Conservation (phyloP, 805 yeast species). For the Priceomyces haplophilus region DNA sequence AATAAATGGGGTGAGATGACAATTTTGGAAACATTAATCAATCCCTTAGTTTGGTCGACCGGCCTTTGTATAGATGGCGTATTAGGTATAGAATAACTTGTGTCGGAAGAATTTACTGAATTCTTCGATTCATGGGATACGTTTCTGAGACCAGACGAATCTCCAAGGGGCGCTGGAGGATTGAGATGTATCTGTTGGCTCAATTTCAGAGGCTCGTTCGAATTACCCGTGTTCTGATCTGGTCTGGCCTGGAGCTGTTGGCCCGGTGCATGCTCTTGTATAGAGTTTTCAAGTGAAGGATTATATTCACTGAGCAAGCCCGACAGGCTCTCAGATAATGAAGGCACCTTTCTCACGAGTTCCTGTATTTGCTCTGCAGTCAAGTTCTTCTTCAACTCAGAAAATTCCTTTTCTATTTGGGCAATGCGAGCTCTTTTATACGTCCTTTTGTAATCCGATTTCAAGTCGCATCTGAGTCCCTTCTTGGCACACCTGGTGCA, state of each 20-base stretch:
- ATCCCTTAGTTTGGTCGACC: constrained; percentile 1
- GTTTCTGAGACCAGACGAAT: background rate
- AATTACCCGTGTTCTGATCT: background rate
- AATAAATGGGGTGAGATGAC: constrained; percentile 25
- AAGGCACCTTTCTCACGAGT: constrained; percentile 25
- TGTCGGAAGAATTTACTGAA: constrained; percentile 17
- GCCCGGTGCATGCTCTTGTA: background rate
- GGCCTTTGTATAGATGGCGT: constrained; percentile 26
- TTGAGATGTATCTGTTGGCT: background rate
- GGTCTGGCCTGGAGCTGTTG: background rate
- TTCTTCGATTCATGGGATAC: constrained; percentile 4
- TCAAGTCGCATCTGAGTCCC: constrained; percentile 65
- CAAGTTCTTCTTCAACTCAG: constrained; percentile 60
- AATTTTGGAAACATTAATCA: constrained; percentile 1
- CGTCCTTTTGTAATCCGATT: constrained; percentile 83
- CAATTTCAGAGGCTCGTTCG: constrained; percentile 6
- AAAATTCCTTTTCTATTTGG: constrained; percentile 78
- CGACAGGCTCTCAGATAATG: constrained; percentile 11
- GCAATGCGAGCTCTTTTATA: constrained; percentile 82
- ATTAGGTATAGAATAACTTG: constrained; percentile 25
- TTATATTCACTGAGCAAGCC: background rate
- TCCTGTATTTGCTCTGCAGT: constrained; percentile 32
- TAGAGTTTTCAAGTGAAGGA: too few relatives aligned
- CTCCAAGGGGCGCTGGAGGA: background rate
- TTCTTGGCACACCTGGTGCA: constrained; percentile 80